A percentile compares a stretch with the other conserved stretches of the same genome.
Evolutionary conservation across 2,329 filamentous ascomycete species (phyloP).

Genomic region (Aphanocladium album): DNA sequence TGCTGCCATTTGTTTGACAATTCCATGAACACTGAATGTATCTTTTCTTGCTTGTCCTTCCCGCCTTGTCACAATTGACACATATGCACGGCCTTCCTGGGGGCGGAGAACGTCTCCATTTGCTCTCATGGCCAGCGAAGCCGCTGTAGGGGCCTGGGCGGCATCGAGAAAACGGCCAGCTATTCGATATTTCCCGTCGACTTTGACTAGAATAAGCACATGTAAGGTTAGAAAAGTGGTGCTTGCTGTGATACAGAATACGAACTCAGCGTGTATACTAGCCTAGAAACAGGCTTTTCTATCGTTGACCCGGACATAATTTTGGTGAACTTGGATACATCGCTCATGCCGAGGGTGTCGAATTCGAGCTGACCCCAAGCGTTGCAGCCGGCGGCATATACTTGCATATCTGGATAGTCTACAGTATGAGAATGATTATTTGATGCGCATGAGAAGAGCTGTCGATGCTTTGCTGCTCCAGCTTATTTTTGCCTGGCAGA

Average conservation of each 20-base stretch:
- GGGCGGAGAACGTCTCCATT: background rate
- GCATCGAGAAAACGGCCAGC: constrained; percentile 14
- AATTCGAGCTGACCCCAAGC: constrained; percentile 52
- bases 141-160: background rate
- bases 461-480: background rate
- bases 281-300: constrained; percentile 27
- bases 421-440: background rate
- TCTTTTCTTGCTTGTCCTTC: background rate
- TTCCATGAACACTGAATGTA: background rate
- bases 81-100: too few relatives aligned
- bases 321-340: constrained; percentile 40
- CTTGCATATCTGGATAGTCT: constrained; percentile 33
- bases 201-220: constrained; percentile 17
- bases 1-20: constrained; percentile 37
- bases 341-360: constrained; percentile 20
- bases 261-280: constrained; percentile 46
- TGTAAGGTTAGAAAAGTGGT: background rate
- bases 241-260: constrained; percentile 1
- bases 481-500: background rate
- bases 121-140: background rate
- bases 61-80: background rate
- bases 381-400: constrained; percentile 55
- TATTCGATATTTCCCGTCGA: constrained; percentile 17
- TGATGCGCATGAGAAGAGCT: background rate
- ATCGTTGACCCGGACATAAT: constrained; percentile 35